These are phyloP conservation scores for Epicoccum sorghinum DNA, from an alignment of 2,329 filamentous ascomycete genomes.

Conservation along the genomic window DNA sequence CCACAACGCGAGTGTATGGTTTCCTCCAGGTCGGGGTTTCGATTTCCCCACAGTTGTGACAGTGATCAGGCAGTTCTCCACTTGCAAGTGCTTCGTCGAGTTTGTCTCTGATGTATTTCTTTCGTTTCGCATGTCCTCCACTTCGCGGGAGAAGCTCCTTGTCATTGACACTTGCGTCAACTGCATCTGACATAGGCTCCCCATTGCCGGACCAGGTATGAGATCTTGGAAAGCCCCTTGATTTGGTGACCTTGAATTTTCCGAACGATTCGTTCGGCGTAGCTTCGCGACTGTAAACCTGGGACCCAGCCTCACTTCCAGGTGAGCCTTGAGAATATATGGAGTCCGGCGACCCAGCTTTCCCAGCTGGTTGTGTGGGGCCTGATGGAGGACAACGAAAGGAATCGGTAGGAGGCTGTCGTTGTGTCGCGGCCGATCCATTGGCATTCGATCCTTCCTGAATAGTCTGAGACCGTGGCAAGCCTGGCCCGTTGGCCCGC, in stretches of 20 bases:
- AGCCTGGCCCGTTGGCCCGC: not conserved
- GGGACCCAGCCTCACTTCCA: constrained; percentile 24
- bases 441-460: not conserved
- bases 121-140: constrained; percentile 67
- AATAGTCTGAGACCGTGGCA: not conserved
- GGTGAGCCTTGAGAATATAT: constrained; percentile 24
- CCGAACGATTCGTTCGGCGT: constrained; percentile 29
- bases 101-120: constrained; percentile 65
- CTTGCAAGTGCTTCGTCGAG: constrained; percentile 68
- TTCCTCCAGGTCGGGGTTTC: constrained; percentile 97
- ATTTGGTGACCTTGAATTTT: constrained; percentile 26
- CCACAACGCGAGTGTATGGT: constrained; percentile 79
- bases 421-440: not conserved
- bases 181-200: constrained; percentile 43
- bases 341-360: constrained; percentile 29
- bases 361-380: constrained; percentile 9
- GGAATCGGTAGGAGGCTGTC: constrained; percentile 10
- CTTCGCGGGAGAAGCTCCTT: constrained; percentile 42
- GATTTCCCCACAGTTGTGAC: constrained; percentile 91
- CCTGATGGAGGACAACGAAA: constrained; percentile 9
- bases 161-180: too few species aligned
- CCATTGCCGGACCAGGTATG: constrained; percentile 47
- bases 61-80: constrained; percentile 86
- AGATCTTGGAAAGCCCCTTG: constrained; percentile 42
- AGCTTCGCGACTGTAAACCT: constrained; percentile 31